phyloP scores from a whole-genome alignment of 2,329 filamentous ascomycete species.

The Waltergamsia citrina region DNA sequence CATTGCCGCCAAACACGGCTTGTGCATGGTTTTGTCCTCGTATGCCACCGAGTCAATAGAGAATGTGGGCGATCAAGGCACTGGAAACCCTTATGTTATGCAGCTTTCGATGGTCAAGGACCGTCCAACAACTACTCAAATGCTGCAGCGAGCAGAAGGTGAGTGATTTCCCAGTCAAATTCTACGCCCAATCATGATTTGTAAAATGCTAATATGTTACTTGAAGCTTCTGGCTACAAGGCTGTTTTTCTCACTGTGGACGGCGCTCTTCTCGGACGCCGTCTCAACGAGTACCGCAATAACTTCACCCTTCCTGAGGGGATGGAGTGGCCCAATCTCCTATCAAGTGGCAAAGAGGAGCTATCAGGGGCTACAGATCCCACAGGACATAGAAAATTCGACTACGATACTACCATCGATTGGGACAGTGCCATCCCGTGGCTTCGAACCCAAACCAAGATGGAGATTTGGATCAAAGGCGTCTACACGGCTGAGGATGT shows the following conservation, averaged over 20 bases:
- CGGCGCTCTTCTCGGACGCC: slow-evolving; percentile 11
- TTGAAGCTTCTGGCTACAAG: slow-evolving; percentile 10
- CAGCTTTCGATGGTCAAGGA: slow-evolving; percentile 45
- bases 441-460: slow-evolving; percentile 32
- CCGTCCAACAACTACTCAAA: slow-evolving; percentile 25
- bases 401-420: slow-evolving; percentile 22
- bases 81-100: slow-evolving; percentile 36
- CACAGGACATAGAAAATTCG: neutral
- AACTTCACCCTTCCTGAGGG: slow-evolving; percentile 10
- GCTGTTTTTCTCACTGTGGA: slow-evolving; percentile 17
- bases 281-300: slow-evolving; percentile 13
- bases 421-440: slow-evolving; percentile 41
- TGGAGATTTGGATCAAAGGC: slow-evolving; percentile 28
- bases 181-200: neutral
- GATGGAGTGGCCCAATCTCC: slow-evolving; percentile 9
- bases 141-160: slow-evolving; percentile 29
- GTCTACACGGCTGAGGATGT: slow-evolving; percentile 10
- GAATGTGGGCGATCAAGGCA: slow-evolving; percentile 29
- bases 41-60: slow-evolving; percentile 15
- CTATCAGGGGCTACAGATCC: neutral
- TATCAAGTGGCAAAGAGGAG: neutral
- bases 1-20: slow-evolving; percentile 29
- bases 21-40: slow-evolving; percentile 14
- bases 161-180: slow-evolving; percentile 6
- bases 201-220: neutral